Base-by-base conservation (phyloP, 306 rosid species). In the Vigna trinervia region DNA sequence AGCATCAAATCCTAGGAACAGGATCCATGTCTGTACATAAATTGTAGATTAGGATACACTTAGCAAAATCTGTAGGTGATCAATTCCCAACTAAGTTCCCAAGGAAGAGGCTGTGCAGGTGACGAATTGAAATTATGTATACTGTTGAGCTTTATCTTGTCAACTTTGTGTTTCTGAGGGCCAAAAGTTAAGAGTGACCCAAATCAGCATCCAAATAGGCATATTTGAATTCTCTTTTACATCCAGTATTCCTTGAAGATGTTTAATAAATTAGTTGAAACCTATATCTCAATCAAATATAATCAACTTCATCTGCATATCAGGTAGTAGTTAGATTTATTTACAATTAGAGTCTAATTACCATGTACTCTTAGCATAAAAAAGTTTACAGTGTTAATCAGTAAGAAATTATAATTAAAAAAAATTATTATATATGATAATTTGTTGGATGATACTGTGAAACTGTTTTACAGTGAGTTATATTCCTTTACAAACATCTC, bases 31-130 rank as follows among this genome's bases (percentile, higher is more conserved):
- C 45, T 82, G 83, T 78, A 78, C 15, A 80, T 64, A 78, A 36
- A 69, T 54, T 65, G 43, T 78, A 77, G 78, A 68, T 81, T 73
- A 85, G 84, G 67, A 71, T 36, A 68, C 23, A 80, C 65, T 70
- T 61, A n/a, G 61, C 71, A 71, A 59, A 50, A 75, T 61, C 15
- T 68, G 22, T 39, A 70, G 76, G 43, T 60, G 57, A 60, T 69
- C 38, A 43, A n/a, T 69, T 41, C 38, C 70, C 48, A 46, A 69
- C 61, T 77, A 28, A 46, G 52, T 46, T 78, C 48, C 67, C 57
- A 23, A 52, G 30, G 36, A 28, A 28, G 4, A 28, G 32, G 32
- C 4, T 28, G 32, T 28, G 32, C 32, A 28, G 32, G 32, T 28
- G 32, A 28, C 0, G 32, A 28, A 30, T 30, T 30, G 34, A 30